Conservation (phyloP, 495 filamentous ascomycete genomes). For the Aspergillus wentii region DNA sequence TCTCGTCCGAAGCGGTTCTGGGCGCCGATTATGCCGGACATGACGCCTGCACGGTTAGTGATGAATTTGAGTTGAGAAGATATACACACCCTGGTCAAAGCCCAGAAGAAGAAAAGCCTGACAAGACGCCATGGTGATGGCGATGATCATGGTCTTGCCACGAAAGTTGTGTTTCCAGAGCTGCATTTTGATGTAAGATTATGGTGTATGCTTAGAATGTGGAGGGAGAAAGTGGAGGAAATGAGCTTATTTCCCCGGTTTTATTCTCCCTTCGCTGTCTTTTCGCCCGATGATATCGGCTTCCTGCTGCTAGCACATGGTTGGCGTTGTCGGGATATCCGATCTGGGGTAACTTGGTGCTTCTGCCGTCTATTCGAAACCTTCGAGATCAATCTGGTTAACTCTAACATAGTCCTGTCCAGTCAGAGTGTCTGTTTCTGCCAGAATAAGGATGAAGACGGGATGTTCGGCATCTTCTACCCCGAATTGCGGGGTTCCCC, state of each 20-base stretch:
- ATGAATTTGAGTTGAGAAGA: background rate
- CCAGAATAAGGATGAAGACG: no score
- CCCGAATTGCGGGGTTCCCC: conserved; percentile 7
- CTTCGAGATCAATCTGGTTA: conserved; percentile 1
- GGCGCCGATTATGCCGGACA: conserved; percentile 32
- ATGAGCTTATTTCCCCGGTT: no score
- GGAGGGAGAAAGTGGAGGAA: background rate
- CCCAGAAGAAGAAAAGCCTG: conserved; percentile 35
- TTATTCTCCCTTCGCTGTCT: no score
- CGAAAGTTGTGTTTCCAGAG: conserved; percentile 22
- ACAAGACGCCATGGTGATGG: conserved; percentile 23
- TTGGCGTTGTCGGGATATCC: no score
- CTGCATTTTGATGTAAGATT: conserved; percentile 9
- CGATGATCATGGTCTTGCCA: conserved; percentile 13
- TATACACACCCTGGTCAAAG: conserved; percentile 26
- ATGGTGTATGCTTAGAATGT: background rate
- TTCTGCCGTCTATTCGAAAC: no score
- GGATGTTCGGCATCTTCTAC: conserved; percentile 6
- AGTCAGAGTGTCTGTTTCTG: no score
- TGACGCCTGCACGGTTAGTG: conserved; percentile 18
- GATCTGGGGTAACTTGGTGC: no score
- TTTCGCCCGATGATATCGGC: no score
- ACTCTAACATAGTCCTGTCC: background rate
- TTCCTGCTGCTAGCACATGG: no score
- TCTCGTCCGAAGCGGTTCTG: conserved; percentile 33